These are phyloP conservation scores for Phytophthora nicotianae DNA, from an alignment of 352 stramenopile species.

Conservation along the genomic window DNA sequence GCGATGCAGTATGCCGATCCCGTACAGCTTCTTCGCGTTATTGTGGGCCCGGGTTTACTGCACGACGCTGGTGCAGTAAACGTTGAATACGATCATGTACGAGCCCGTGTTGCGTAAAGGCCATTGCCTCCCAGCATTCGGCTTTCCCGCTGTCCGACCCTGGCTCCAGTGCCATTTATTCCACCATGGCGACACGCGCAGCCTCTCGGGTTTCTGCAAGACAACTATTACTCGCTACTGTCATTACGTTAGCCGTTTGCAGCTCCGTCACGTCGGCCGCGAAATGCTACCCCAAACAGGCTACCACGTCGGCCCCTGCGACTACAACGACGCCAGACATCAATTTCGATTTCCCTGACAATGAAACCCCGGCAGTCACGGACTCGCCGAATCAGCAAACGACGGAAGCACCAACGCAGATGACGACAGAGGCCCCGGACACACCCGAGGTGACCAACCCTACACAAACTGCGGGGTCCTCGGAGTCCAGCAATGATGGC, in stretches of 20 bases:
- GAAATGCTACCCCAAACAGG: conserved; percentile 23
- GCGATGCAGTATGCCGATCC: conserved; percentile 9
- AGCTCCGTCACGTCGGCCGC: conserved; percentile 13
- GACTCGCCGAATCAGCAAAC: conserved; percentile 25
- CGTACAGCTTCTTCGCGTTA: conserved; percentile 13
- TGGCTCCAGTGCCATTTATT: conserved; percentile 13
- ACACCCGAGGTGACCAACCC: conserved; percentile 14
- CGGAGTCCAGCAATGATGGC: conserved; percentile 11
- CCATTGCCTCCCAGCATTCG: too few species aligned
- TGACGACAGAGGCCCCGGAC: conserved; percentile 11
- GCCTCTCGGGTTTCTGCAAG: conserved; percentile 13
- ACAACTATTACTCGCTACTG: conserved; percentile 12
- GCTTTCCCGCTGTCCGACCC: conserved; percentile 4
- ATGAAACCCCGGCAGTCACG: conserved; percentile 18
- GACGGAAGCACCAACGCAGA: conserved; percentile 11
- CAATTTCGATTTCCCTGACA: conserved; percentile 23
- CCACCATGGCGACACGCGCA: conserved; percentile 18
- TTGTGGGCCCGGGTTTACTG: background rate
- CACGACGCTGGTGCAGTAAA: too few species aligned
- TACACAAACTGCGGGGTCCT: conserved; percentile 8
- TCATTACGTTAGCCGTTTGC: conserved; percentile 13
- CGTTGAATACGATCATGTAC: too few species aligned
- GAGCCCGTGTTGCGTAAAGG: too few species aligned
- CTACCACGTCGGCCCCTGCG: background rate
- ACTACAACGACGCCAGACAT: conserved; percentile 9